Evolutionary conservation across 768 basidiomycete genomes (phyloP), one percentile per base, ranked within the genome.

Genomic region (Epithele typhae): DNA sequence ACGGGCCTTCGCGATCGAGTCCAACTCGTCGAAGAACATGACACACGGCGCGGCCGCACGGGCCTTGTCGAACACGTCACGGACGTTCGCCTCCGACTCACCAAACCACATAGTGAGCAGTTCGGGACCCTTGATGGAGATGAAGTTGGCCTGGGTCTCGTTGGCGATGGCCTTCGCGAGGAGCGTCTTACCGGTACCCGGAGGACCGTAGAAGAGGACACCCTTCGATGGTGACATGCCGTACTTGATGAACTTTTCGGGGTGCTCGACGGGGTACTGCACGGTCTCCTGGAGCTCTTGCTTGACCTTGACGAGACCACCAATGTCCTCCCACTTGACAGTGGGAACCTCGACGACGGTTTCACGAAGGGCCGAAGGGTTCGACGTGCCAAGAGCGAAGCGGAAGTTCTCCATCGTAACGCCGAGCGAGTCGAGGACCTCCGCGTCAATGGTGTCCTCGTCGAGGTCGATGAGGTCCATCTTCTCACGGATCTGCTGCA

Each of bases 341-440:
- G 92, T 97, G 15, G 96, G 96, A 43, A 98, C 93, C 70, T 99
- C 96, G 68, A 99, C 95, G 37, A 98, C 93, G 30, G 96, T 99
- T 76, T 99, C 96, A 66, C 96, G 89, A 40, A 98, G 87, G 12
- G 96, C 96, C 15, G 96, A 98, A 23, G 96, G 96, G 72, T 98
- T 98, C 59, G 93, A 95, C 22, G 85, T 82, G 48, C 96, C 96
- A 46, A 99, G 86, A 3, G 96, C 96, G 67, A 97, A 98, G 49
- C 95, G 87, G 92, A 98, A 98, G 77, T 98, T 98, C 62, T 99
- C 96, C 95, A 97, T 97, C 23, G 96, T 99, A 56, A 99, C 94
- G 55, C 96, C 96, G 40, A 99, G 88, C 5, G 94, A 90, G 69
- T 99, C 96, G 45, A 99, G 87, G 2, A 99, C 95, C 68, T 99